Base-by-base conservation (phyloP, 108 stramenopile genomes). In the Schizochytrium sp. region DNA sequence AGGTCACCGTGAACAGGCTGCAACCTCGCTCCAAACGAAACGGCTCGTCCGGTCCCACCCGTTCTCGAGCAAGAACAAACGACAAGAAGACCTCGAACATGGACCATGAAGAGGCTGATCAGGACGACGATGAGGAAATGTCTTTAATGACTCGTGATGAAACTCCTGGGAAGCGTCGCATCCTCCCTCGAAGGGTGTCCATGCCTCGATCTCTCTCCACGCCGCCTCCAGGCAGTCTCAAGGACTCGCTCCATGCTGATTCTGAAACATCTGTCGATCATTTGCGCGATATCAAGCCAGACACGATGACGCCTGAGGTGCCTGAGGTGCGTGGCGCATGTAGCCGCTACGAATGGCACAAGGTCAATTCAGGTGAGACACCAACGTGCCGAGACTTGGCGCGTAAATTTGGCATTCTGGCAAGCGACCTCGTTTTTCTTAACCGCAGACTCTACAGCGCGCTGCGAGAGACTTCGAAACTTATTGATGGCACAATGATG, bases 401-500 rank as follows among this genome's bases (percentile, higher is more conserved):
- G 51, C 48, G 6, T 6, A 47, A 53, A 18, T 53, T 53, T 18
- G 76, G 76, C 51, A 23, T 83, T 14, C 4, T 45, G 51, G 18
- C 76, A 1, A 53, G 76, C 23, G 76, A 83, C 51, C 45, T 83
- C n/a, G 45, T 53, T 6, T 83, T 83, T 45, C 44, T 83, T 43
- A 83, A 83, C 28, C 6, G 76, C 18, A 43, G 76, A 16, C n/a
- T 83, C 23, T 83, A 83, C 23, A 18, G 51, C 19, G 76, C n/a
- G 6, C 51, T 83, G 48, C 19, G 51, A 12, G 76, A 83, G 18
- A 25, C 48, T 1, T 47, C 45, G 16, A 47, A 83, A 5, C 76
- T 83, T 6, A 53, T 83, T 23, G 76, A 83, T 83, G 76, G 76
- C 45, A 53, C 51, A 34, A 83, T 83, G 76, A 53, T 83, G 76